Evolutionary conservation across 495 filamentous ascomycete genomes (phyloP).

Genomic region (Chlorociboria aeruginascens): DNA sequence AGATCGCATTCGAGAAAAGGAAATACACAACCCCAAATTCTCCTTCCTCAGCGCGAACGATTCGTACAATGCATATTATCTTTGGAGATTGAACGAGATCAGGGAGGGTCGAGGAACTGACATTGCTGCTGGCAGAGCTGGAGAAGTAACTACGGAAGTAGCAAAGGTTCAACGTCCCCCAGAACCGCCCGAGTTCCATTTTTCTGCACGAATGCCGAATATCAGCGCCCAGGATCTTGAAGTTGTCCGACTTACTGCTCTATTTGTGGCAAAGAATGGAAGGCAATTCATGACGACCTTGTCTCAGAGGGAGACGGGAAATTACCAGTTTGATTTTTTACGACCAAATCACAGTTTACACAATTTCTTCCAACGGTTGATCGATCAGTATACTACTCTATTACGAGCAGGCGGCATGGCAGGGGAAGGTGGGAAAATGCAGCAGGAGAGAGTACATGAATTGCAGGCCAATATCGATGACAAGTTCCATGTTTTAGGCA

Average conservation of each 20-base stretch:
- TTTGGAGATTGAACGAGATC: conserved; percentile 82
- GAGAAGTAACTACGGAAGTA: conserved; percentile 43
- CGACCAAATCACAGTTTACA: conserved; percentile 91
- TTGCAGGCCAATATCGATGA: conserved; percentile 66
- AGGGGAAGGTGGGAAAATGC: conserved; percentile 50
- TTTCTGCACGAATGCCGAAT: conserved; percentile 94
- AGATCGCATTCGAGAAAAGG: conserved; percentile 78
- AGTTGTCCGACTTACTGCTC: conserved; percentile 76
- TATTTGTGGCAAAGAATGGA: conserved; percentile 85
- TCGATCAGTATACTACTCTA: conserved; percentile 90
- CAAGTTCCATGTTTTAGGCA: conserved; percentile 66
- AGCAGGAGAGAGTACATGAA: conserved; percentile 59
- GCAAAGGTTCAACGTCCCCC: conserved; percentile 72
- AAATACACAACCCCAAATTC: conserved; percentile 79
- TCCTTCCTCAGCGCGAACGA: conserved; percentile 75
- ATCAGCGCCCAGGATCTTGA: conserved; percentile 94
- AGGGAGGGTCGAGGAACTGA: conserved; percentile 69
- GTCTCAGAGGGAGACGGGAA: conserved; percentile 75
- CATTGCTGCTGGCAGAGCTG: conserved; percentile 64
- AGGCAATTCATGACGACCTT: conserved; percentile 81
- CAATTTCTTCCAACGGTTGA: conserved; percentile 81
- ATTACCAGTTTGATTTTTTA: conserved; percentile 95
- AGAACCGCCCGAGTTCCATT: conserved; percentile 82
- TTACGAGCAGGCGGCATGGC: conserved; percentile 57
- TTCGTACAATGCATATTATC: conserved; percentile 77